Evolutionary conservation across 345 rosid species (phyloP).

Genomic region (Syzygium grande): DNA sequence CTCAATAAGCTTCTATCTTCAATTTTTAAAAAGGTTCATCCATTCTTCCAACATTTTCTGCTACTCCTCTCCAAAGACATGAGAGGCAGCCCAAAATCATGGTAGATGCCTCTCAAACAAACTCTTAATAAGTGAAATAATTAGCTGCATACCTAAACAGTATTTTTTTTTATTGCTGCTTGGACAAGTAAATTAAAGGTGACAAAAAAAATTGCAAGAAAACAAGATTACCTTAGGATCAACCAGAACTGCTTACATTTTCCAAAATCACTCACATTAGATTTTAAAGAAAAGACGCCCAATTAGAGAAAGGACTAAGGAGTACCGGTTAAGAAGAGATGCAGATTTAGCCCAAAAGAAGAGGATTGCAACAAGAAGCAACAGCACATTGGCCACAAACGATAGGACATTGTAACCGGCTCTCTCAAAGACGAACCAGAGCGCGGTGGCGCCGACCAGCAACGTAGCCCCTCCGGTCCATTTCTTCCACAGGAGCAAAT

Average conservation of each 20-base stretch:
- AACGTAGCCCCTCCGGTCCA: conserved; percentile 37
- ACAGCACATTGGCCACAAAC: conserved; percentile 64
- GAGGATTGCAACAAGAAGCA: conserved; percentile 69
- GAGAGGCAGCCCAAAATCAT: neutral
- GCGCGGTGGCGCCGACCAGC: conserved; percentile 35
- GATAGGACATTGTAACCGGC: conserved; percentile 71
- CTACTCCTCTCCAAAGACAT: neutral
- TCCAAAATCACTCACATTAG: neutral
- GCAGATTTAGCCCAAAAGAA: conserved; percentile 98
- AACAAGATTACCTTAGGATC: neutral
- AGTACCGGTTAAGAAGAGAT: conserved; percentile 76
- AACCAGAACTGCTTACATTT: neutral
- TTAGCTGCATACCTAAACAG: neutral
- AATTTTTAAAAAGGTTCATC: neutral
- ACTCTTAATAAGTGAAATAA: neutral
- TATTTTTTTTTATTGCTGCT: neutral
- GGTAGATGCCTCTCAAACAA: neutral
- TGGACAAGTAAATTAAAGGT: neutral
- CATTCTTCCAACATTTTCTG: neutral
- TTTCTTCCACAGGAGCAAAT: conserved; percentile 74
- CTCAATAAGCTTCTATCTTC: neutral
- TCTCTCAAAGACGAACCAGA: conserved; percentile 77
- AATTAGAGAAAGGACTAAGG: neutral
- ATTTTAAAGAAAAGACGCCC: neutral
- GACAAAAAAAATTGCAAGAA: neutral